Conservation (phyloP, 2,329 filamentous ascomycete species). For the Penicillium hordei region DNA sequence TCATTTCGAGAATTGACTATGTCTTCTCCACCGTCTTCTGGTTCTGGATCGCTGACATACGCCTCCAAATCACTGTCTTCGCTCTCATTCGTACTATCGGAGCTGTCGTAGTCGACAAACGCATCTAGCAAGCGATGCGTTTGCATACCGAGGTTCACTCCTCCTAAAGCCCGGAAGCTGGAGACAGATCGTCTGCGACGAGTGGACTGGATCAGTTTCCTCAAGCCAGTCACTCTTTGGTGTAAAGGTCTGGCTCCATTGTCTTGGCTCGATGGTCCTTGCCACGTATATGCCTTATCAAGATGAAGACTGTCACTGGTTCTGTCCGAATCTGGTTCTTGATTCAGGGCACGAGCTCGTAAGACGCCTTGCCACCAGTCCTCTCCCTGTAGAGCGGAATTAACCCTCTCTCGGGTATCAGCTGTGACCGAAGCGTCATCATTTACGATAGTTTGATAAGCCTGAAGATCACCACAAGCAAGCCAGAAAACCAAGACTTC, state of each 20-base stretch:
- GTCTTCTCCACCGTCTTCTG: conserved; percentile 23
- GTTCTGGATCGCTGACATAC: conserved; percentile 41
- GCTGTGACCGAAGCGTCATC: conserved; percentile 56
- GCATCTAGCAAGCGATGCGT: conserved; percentile 69
- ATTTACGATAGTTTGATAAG: conserved; percentile 77
- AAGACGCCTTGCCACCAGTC: conserved; percentile 72
- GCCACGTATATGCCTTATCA: conserved; percentile 49
- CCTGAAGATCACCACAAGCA: conserved; percentile 67
- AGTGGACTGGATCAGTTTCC: conserved; percentile 62
- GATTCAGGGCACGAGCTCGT: conserved; percentile 19
- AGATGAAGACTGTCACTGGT: conserved; percentile 35
- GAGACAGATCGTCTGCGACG: conserved; percentile 53
- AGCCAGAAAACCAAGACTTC: conserved; percentile 79
- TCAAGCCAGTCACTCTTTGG: conserved; percentile 58
- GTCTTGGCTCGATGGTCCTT: conserved; percentile 54
- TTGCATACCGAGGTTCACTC: conserved; percentile 70
- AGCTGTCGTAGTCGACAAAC: conserved; percentile 54
- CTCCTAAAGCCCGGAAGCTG: conserved; percentile 51
- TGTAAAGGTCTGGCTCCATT: conserved; percentile 44
- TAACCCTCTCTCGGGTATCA: conserved; percentile 60
- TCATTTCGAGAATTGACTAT: conserved; percentile 3
- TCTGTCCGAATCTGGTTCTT: conserved; percentile 15
- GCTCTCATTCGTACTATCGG: conserved; percentile 49
- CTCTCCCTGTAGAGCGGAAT: conserved; percentile 67
- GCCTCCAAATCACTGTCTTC: conserved; percentile 45